Evolutionary conservation across 164 flowering plant species (phyloP).

Genomic region (Nymphaea colorata): DNA sequence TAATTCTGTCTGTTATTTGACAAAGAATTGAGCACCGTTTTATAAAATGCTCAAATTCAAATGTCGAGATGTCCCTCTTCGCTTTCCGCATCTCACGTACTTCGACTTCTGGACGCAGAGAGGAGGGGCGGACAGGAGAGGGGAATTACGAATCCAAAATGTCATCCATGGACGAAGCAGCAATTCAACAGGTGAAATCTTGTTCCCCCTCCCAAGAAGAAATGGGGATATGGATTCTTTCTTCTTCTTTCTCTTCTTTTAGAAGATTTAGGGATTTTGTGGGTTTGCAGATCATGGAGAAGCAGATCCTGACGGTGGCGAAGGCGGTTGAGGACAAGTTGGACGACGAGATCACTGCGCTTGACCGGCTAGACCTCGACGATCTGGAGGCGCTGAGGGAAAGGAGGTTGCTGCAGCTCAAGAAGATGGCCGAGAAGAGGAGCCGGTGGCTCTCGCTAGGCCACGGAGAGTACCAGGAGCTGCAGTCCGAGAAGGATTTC

Average conservation of each 20-base stretch:
- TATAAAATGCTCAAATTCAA: too few species aligned
- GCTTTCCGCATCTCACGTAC: too few species aligned
- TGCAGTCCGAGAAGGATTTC: conserved; percentile 81
- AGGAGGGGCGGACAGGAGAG: too few species aligned
- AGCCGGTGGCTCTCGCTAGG: conserved; percentile 91
- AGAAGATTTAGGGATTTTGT: not conserved
- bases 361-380: conserved; percentile 73
- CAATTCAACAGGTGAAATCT: not conserved
- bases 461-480: conserved; percentile 87
- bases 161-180: not conserved
- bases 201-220: not conserved
- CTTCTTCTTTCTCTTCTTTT: not conserved
- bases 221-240: too few species aligned
- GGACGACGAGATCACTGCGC: conserved; percentile 72
- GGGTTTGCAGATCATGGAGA: conserved; percentile 51
- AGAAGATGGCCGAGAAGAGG: conserved; percentile 95
- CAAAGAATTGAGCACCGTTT: too few species aligned
- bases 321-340: conserved; percentile 90
- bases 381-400: conserved; percentile 82
- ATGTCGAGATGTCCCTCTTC: too few species aligned
- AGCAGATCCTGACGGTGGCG: conserved; percentile 80
- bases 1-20: too few species aligned
- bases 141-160: not conserved
- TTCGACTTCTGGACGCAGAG: too few species aligned
- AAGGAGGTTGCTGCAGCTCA: conserved; percentile 84